phyloP scores from a whole-genome alignment of 139 green algal species.

The Coelastrella sp. region DNA sequence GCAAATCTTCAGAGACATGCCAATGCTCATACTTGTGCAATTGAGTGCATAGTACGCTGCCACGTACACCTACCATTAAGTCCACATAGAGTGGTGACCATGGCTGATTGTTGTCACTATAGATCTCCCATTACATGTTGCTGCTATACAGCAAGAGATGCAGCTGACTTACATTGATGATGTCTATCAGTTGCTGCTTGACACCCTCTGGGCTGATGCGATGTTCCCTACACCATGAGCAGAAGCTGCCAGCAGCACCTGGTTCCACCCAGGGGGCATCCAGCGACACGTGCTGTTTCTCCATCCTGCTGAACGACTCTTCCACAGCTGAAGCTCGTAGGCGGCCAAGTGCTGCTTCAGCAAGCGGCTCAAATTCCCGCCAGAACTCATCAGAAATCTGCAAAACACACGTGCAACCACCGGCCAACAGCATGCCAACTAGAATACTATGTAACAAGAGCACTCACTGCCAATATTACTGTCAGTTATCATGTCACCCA shows the following conservation, averaged over 20 bases:
- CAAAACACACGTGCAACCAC: background rate
- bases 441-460: too few relatives aligned
- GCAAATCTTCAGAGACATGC: too few relatives aligned
- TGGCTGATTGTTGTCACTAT: too few relatives aligned
- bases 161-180: background rate
- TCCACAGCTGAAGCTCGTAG: background rate
- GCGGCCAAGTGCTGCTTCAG: background rate
- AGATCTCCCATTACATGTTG: too few relatives aligned
- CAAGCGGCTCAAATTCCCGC: background rate
- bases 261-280: background rate
- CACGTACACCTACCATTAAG: too few relatives aligned
- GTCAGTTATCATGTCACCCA: too few relatives aligned
- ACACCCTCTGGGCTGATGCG: background rate
- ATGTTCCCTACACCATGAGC: background rate
- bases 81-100: too few relatives aligned
- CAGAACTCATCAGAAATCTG: background rate
- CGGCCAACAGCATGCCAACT: background rate
- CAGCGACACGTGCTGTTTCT: background rate
- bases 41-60: too few relatives aligned
- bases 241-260: background rate
- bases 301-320: background rate
- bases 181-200: background rate
- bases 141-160: background rate
- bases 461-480: too few relatives aligned
- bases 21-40: too few relatives aligned